Conservation (phyloP, 768 basidiomycete species). For the Russula sp. region DNA sequence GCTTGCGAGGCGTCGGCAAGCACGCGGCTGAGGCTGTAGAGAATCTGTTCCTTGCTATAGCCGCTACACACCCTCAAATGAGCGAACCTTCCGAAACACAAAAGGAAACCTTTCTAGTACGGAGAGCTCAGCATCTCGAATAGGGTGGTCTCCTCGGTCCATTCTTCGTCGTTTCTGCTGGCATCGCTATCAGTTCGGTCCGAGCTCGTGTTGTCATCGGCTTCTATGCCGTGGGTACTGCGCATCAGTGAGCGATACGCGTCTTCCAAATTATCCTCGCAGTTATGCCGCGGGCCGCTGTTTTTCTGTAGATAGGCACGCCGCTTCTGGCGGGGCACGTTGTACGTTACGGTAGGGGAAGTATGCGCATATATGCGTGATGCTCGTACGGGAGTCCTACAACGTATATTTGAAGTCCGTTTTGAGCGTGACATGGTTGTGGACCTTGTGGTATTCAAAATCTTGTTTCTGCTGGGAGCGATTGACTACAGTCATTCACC, state of each 20-base stretch:
- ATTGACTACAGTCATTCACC: no score
- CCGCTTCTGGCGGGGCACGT: background rate
- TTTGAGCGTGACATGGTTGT: conserved; percentile 4
- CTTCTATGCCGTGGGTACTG: background rate
- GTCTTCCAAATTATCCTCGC: conserved; percentile 3
- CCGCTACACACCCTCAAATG: background rate
- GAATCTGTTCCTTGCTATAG: background rate
- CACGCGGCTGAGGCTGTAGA: background rate
- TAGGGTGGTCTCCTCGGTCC: conserved; percentile 12
- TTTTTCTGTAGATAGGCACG: background rate
- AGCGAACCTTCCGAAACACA: background rate
- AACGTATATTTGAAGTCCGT: background rate
- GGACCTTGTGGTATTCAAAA: no score
- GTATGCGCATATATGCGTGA: conserved; percentile 7
- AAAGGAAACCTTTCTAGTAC: background rate
- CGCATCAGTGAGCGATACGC: background rate
- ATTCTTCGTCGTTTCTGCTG: conserved; percentile 1
- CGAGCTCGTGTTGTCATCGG: background rate
- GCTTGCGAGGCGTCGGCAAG: conserved; percentile 9
- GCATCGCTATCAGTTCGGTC: background rate
- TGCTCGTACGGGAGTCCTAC: background rate
- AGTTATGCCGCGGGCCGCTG: background rate
- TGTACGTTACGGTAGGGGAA: background rate
- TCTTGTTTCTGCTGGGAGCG: no score
- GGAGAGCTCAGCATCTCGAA: conserved; percentile 8